Conservation (phyloP, 139 green algal genomes). For the Coelastrella sp. region DNA sequence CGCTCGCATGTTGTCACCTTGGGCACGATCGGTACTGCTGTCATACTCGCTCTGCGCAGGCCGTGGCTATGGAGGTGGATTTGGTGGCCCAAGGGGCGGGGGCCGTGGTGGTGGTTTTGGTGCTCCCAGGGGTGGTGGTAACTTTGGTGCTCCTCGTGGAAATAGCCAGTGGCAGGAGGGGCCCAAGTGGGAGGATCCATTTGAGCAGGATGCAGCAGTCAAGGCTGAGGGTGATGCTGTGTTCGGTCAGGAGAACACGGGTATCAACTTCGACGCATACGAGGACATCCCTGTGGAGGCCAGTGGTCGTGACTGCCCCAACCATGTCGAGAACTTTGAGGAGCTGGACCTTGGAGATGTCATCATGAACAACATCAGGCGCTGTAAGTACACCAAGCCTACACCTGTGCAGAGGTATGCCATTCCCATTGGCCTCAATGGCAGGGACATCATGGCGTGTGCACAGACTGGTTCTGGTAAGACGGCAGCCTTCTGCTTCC, state of each 20-base stretch:
- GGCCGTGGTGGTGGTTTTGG: constrained; percentile 54
- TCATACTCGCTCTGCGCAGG: constrained; percentile 14
- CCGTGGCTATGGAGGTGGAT: constrained; percentile 53
- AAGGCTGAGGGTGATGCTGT: constrained; percentile 78
- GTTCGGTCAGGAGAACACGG: constrained; percentile 92
- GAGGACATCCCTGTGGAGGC: constrained; percentile 99
- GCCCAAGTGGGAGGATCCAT: constrained; percentile 63
- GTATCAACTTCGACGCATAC: constrained; percentile 99
- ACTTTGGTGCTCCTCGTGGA: constrained; percentile 58
- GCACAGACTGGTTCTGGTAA: constrained; percentile 98
- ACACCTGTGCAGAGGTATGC: constrained; percentile 98
- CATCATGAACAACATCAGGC: constrained; percentile 90
- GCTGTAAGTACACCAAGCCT: constrained; percentile 98
- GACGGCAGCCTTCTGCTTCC: constrained; percentile 99
- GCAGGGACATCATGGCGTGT: constrained; percentile 97
- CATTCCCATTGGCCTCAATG: constrained; percentile 94
- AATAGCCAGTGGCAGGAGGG: constrained; percentile 3
- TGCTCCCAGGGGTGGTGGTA: constrained; percentile 55
- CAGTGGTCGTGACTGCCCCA: constrained; percentile 85
- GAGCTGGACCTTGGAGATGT: constrained; percentile 83
- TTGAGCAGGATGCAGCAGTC: constrained; percentile 63
- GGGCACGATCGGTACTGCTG: not conserved
- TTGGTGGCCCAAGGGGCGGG: constrained; percentile 47
- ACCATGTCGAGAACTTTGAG: constrained; percentile 88
- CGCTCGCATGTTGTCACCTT: no score